phyloP scores from a whole-genome alignment of 2,329 filamentous ascomycete genomes.

The Sporothrix variecibatus region DNA sequence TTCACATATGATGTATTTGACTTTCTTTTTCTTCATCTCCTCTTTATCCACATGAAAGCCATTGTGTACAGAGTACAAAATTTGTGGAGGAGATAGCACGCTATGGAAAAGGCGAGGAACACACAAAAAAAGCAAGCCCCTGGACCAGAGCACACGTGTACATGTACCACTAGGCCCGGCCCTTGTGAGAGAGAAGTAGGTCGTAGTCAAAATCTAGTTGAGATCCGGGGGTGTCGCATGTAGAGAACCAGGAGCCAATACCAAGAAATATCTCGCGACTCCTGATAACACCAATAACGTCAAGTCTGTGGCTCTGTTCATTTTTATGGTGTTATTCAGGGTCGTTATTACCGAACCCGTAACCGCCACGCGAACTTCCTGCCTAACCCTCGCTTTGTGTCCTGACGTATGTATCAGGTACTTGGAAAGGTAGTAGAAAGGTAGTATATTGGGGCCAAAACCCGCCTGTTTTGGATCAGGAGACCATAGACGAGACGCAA shows the following conservation, averaged over 20 bases:
- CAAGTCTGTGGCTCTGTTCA: neutral
- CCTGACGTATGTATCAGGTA: neutral
- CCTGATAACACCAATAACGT: neutral
- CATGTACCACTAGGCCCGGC: neutral
- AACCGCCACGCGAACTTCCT: neutral
- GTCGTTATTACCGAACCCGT: neutral
- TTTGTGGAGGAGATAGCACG: neutral
- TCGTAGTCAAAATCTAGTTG: neutral
- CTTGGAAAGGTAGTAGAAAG: neutral
- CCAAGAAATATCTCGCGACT: neutral
- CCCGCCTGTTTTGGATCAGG: neutral
- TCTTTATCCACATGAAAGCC: neutral
- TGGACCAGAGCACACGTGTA: neutral
- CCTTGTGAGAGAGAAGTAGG: neutral
- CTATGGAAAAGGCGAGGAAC: neutral
- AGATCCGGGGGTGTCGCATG: neutral
- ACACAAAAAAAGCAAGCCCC: neutral
- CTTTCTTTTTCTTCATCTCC: neutral
- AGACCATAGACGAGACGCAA: neutral
- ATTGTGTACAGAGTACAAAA: neutral
- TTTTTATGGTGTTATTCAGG: neutral
- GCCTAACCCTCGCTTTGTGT: neutral
- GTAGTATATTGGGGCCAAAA: neutral
- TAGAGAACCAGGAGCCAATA: neutral
- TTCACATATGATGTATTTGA: neutral